These are phyloP conservation scores for Nannochloropsis gaditana DNA, from an alignment of 108 stramenopile genomes.

Conservation along the genomic window DNA sequence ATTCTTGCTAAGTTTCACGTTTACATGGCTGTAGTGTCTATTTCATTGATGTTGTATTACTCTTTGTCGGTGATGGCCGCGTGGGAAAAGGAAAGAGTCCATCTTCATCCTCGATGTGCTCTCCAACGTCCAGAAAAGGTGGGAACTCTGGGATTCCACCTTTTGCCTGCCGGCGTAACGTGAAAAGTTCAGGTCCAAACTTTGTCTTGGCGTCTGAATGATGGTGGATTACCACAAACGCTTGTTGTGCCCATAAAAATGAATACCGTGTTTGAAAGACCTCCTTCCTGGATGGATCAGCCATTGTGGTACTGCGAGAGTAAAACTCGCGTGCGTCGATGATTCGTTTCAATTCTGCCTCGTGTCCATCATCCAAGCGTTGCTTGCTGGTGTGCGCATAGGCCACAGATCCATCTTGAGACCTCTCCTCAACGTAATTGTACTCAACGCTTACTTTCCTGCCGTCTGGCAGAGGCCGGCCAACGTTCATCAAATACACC, in stretches of 20 bases:
- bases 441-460: conserved; percentile 7
- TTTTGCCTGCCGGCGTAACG: conserved; percentile 1
- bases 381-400: conserved; percentile 1
- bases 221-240: conserved; percentile 3
- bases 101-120: conserved; percentile 16
- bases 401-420: not conserved
- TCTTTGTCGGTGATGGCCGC: not conserved
- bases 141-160: conserved; percentile 10
- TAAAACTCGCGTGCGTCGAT: not conserved
- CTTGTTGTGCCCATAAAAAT: conserved; percentile 16
- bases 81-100: conserved; percentile 1
- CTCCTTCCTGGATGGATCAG: not conserved
- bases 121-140: not conserved
- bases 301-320: not conserved
- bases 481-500: conserved; percentile 10
- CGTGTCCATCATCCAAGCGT: not conserved
- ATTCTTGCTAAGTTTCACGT: no score
- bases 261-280: not conserved
- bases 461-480: not conserved
- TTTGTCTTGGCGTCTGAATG: not conserved
- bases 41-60: no score
- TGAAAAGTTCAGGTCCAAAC: not conserved
- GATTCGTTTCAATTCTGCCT: not conserved
- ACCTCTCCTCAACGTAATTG: conserved; percentile 4
- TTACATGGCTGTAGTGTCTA: no score